Base-by-base conservation (phyloP, 306 rosid genomes). In the Malus orientalis region DNA sequence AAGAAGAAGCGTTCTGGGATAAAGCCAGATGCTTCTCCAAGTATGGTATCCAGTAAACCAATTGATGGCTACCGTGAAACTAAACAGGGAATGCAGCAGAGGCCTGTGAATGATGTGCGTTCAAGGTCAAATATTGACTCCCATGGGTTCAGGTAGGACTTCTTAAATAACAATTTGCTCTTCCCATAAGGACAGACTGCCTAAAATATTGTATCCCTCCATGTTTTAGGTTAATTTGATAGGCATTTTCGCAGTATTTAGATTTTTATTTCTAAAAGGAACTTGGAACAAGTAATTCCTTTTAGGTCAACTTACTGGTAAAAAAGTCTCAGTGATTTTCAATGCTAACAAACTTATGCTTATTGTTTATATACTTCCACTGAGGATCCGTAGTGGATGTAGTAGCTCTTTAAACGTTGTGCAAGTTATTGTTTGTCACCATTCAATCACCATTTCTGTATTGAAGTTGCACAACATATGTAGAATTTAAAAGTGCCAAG, bases 1-100 rank as follows among this genome's bases (percentile, higher is more conserved):
- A 95, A 90, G 87, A 95, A 89, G 80, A 95, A 92, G 81, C 95
- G 98, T 57, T 95, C 98, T 57, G 94, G 87, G 77, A 95, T 95
- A 86, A 92, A 95, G 84, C 87, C 91, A 83, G 98, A 95, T 83
- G 91, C 80, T 85, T 89, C 98, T 84, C 89, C 89, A 47, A 88
- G 84, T 80, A 80, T 83, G 42, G 64, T 87, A 66, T 69, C 89
- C 60, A 83, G 79, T 72, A 95, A 95, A 87, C 89, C 92, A 69
- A 81, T 81, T 71, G 93, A 88, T 86, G 86, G 87, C 80, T 88
- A 84, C 74, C 95, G 88, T 80, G 97, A 95, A 84, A 77, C 89
- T 79, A 95, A 92, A 84, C 98, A 88, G 84, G 96, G 96, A 84
- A 80, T 87, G 80, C 96, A 84, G 77, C 98, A 95, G 82, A 87